Evolutionary conservation across 345 rosid genomes (phyloP).

Genomic region (Camelina sativa): DNA sequence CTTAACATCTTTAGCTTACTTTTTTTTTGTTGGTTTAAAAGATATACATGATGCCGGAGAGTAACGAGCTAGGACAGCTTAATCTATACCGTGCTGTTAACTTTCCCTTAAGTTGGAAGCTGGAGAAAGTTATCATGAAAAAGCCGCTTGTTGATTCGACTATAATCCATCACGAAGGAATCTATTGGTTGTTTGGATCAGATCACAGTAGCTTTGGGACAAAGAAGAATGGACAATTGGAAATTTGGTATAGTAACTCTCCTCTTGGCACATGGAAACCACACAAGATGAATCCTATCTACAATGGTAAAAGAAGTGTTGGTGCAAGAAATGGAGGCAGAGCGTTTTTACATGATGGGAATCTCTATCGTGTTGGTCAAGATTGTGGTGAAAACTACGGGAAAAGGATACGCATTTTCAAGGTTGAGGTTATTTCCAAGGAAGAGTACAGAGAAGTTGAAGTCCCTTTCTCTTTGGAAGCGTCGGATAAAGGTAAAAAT

Average conservation of each 20-base stretch:
- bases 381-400: constrained; percentile 92
- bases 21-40: constrained; percentile 21
- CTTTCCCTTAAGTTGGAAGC: constrained; percentile 84
- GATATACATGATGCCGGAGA: constrained; percentile 98
- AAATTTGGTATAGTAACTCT: constrained; percentile 82
- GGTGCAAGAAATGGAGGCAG: constrained; percentile 98
- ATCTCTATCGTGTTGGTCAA: constrained; percentile 93
- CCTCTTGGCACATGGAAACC: constrained; percentile 97
- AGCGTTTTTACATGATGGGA: constrained; percentile 67
- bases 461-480: constrained; percentile 63
- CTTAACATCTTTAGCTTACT: constrained; percentile 25
- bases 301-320: constrained; percentile 56
- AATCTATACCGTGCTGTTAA: constrained; percentile 74
- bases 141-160: constrained; percentile 78
- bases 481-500: constrained; percentile 62
- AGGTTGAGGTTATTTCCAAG: constrained; percentile 65
- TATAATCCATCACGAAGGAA: constrained; percentile 61
- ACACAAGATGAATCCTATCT: constrained; percentile 86
- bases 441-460: constrained; percentile 76
- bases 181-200: constrained; percentile 86
- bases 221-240: constrained; percentile 77
- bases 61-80: constrained; percentile 70
- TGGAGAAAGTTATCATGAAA: constrained; percentile 66
- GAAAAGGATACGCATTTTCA: constrained; percentile 62
- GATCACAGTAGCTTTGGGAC: constrained; percentile 76